These are phyloP conservation scores for Melastoma candidum DNA, from an alignment of 441 rosid species.

Conservation along the genomic window DNA sequence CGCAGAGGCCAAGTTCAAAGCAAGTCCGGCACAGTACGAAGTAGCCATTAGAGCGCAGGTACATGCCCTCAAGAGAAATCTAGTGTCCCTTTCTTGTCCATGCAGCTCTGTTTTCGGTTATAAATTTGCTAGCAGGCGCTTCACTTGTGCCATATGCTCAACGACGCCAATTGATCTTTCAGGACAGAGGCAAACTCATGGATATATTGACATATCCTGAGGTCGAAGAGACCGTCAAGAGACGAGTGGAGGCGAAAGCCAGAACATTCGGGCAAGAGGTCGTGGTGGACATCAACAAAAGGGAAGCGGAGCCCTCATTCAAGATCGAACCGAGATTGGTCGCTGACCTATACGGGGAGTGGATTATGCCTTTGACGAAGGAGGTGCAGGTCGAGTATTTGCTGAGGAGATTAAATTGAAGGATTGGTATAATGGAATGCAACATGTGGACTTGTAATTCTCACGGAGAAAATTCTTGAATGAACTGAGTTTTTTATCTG, in stretches of 20 bases:
- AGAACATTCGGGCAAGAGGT: constrained; percentile 64
- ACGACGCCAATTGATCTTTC: constrained; percentile 6
- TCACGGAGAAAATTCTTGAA: no score
- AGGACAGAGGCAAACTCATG: constrained; percentile 61
- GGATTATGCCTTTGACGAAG: constrained; percentile 98
- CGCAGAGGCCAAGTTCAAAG: constrained; percentile 80
- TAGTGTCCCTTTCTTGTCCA: not conserved
- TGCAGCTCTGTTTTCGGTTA: not conserved
- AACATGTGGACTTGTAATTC: no score
- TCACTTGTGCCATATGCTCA: not conserved
- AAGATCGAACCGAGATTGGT: constrained; percentile 72
- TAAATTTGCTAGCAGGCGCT: not conserved
- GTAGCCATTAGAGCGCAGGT: constrained; percentile 70
- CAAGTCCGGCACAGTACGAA: constrained; percentile 47
- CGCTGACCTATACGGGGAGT: constrained; percentile 56
- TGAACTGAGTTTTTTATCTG: no score
- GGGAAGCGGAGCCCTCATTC: constrained; percentile 40
- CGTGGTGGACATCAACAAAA: constrained; percentile 22
- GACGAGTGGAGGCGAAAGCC: constrained; percentile 71
- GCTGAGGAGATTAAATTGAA: constrained; percentile 66
- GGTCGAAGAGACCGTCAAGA: constrained; percentile 63
- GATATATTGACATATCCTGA: constrained; percentile 51
- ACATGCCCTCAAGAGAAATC: constrained; percentile 5
- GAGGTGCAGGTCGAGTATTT: constrained; percentile 81
- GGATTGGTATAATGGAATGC: not conserved